These are phyloP conservation scores for Glycine tomentella DNA, from an alignment of 306 rosid genomes.

Conservation along the genomic window DNA sequence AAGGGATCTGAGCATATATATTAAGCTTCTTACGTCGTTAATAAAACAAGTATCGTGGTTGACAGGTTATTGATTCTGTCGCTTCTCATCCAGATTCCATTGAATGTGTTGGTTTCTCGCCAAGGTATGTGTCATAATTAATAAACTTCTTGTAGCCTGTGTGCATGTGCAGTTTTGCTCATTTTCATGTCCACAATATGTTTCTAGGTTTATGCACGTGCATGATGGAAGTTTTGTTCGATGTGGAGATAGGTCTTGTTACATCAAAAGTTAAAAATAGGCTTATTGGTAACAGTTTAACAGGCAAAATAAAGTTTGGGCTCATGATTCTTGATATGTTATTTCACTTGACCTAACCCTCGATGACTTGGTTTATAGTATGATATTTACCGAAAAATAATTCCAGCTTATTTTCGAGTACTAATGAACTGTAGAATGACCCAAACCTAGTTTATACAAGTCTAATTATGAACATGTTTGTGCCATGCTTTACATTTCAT, in stretches of 20 bases:
- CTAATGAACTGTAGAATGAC: slow-evolving; percentile 1
- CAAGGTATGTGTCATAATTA: slow-evolving; percentile 58
- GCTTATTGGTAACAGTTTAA: background rate
- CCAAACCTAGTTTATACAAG: background rate
- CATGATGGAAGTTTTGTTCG: slow-evolving; percentile 8
- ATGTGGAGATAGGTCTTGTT: background rate
- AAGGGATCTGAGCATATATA: background rate
- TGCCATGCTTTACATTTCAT: too few relatives aligned
- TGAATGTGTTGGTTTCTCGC: slow-evolving; percentile 74
- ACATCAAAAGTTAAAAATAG: too few relatives aligned
- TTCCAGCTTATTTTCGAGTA: slow-evolving; percentile 5
- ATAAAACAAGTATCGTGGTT: slow-evolving; percentile 23
- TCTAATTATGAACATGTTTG: background rate
- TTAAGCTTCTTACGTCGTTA: slow-evolving; percentile 36
- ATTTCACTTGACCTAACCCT: background rate
- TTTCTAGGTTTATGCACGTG: background rate
- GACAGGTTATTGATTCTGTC: slow-evolving; percentile 74
- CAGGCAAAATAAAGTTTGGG: too few relatives aligned
- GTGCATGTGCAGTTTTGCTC: slow-evolving; percentile 1
- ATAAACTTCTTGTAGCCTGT: slow-evolving; percentile 26
- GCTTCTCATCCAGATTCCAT: slow-evolving; percentile 72
- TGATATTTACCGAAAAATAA: background rate
- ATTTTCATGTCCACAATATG: slow-evolving; percentile 12
- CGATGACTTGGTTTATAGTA: background rate
- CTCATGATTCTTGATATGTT: background rate